Evolutionary conservation across 1,284 basidiomycete species (phyloP).

Genomic region (Microbotryomycetes sp.): DNA sequence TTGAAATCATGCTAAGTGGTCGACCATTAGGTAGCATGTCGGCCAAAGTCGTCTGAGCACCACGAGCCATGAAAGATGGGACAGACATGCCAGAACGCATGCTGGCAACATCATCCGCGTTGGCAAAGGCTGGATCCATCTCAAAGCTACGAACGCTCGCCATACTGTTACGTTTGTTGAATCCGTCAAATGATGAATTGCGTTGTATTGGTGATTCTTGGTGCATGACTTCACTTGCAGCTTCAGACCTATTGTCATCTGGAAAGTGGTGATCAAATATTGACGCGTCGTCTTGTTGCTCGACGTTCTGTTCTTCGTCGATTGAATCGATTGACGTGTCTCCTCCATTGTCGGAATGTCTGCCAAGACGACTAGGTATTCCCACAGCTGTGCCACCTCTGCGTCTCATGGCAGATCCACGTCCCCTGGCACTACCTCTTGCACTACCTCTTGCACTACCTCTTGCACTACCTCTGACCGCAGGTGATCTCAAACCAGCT

Average conservation of each 20-base stretch:
- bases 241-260: background rate
- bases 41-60: conserved; percentile 17
- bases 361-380: conserved; percentile 19
- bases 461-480: background rate
- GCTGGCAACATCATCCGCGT: conserved; percentile 38
- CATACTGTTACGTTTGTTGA: conserved; percentile 1
- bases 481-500: conserved; percentile 3
- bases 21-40: conserved; percentile 15
- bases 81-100: background rate
- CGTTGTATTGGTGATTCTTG: background rate
- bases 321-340: conserved; percentile 18
- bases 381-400: conserved; percentile 10
- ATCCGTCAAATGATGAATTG: conserved; percentile 7
- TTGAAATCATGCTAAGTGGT: conserved; percentile 15
- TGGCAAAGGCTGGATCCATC: conserved; percentile 75
- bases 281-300: conserved; percentile 11
- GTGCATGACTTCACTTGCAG: background rate
- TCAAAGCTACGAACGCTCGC: conserved; percentile 52
- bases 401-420: conserved; percentile 11
- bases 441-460: conserved; percentile 13
- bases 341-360: background rate
- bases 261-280: conserved; percentile 33
- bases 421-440: conserved; percentile 16
- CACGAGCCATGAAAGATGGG: background rate
- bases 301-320: conserved; percentile 24